These are phyloP conservation scores for Cetradonia linearis DNA, from an alignment of 495 filamentous ascomycete species.

Conservation along the genomic window DNA sequence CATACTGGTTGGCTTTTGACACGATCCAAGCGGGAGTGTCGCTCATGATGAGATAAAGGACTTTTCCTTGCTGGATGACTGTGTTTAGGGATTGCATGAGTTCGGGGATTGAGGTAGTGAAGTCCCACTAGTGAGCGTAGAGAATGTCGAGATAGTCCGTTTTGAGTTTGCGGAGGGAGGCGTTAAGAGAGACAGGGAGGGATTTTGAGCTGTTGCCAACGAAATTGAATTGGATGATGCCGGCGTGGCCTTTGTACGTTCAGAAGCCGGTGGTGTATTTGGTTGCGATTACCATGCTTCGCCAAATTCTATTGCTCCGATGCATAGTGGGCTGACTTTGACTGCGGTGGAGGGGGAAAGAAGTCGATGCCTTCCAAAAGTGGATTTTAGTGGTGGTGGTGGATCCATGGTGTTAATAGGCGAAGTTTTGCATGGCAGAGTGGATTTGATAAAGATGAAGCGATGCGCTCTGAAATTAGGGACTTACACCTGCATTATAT, in stretches of 20 bases:
- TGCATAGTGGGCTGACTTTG: constrained; percentile 48
- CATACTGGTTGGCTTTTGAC: constrained; percentile 56
- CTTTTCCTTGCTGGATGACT: constrained; percentile 51
- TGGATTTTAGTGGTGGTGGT: constrained; percentile 34
- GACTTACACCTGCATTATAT: no score
- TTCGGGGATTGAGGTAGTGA: constrained; percentile 51
- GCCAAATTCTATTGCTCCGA: constrained; percentile 57
- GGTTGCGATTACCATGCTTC: constrained; percentile 53
- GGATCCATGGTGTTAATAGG: constrained; percentile 26
- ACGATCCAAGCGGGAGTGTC: constrained; percentile 68
- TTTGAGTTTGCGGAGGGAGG: constrained; percentile 48
- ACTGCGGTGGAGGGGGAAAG: constrained; percentile 49
- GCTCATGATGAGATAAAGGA: constrained; percentile 58
- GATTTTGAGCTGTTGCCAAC: constrained; percentile 51
- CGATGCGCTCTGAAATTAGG: no score
- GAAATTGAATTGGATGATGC: constrained; percentile 46
- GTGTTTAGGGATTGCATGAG: constrained; percentile 58
- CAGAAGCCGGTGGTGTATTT: constrained; percentile 48
- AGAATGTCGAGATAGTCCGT: constrained; percentile 57
- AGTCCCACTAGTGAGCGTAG: constrained; percentile 47
- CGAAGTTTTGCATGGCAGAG: no score
- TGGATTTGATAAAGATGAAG: no score
- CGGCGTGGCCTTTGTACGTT: constrained; percentile 29
- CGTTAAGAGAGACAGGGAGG: constrained; percentile 43
- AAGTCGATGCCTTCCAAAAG: constrained; percentile 48